Base-by-base conservation (phyloP, 345 rosid genomes). In the Heritiera fomes region DNA sequence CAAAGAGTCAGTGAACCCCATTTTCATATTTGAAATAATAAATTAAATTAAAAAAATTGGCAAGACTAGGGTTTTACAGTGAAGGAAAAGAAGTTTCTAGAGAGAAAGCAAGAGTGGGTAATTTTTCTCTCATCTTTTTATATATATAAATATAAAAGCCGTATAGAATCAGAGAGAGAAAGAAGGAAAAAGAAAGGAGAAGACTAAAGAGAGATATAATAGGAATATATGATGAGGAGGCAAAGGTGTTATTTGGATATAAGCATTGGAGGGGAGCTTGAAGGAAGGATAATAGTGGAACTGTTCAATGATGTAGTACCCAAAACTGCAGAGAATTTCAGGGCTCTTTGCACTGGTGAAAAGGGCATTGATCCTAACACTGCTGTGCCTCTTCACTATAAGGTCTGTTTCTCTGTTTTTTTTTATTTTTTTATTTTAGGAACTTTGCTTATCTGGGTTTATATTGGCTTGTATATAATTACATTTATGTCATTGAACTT, bases 341-440 rank as follows among this genome's bases (percentile, higher is more conserved):
- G 99, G 75, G 91, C 97, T 46, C 95, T 96, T 59, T 96, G 99
- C 80, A 92, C 95, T 40, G 98, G 99, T 0, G 95, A 94, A 83
- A 96, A 89, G 86, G 99, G 98, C 86, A 81, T 90, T 80, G 98
- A 91, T 3, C 92, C 97, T 46, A 80, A 82, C 78, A 90, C 98
- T 7, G 91, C 85, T 18, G 90, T 79, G 20, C 59, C 59, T 17
- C 59, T 55, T 55, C 59, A 18, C 9, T 55, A 55, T 55, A 55
- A 55, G 98, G 98, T 91, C 78, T 71, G 28, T 71, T 45, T 58
- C 1, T 53, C 40, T 64, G 6, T 69, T 65, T 10, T 41, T 38
- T 38, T 14, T 67, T 13, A n/a, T 11, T 20, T 5, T 6, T 52
- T 49, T 10, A 5, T 14, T 30, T 15, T 70, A 1, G 0, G 23